Conservation (phyloP, 768 basidiomycete genomes). For the Dendrothele bispora region DNA sequence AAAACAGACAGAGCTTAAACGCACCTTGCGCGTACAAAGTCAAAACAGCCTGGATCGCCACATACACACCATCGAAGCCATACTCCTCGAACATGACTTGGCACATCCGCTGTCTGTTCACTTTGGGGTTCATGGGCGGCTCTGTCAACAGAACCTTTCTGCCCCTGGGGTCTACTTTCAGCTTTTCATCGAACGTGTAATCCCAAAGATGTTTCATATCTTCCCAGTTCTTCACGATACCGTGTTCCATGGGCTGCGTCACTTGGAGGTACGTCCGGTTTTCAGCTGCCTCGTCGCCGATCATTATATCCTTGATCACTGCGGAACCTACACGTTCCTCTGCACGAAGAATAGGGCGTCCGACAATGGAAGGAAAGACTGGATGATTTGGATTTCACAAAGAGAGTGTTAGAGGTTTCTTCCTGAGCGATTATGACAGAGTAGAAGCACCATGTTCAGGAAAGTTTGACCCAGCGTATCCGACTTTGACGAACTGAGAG, state of each 20-base stretch:
- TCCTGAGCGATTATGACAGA: neutral
- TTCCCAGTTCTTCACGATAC: conserved; percentile 98
- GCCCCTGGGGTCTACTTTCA: conserved; percentile 83
- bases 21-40: conserved; percentile 97
- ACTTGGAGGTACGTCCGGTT: conserved; percentile 95
- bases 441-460: conserved; percentile 75
- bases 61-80: conserved; percentile 92
- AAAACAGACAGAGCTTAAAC: conserved; percentile 23
- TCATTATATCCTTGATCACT: conserved; percentile 95
- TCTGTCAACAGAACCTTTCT: conserved; percentile 93
- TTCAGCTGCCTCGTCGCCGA: conserved; percentile 94
- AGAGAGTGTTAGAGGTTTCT: neutral
- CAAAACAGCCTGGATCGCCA: conserved; percentile 97
- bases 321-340: conserved; percentile 90
- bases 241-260: conserved; percentile 99
- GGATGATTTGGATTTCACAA: conserved; percentile 2
- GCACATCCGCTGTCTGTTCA: conserved; percentile 89
- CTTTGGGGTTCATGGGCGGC: conserved; percentile 98
- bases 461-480: conserved; percentile 92
- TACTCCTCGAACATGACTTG: conserved; percentile 99
- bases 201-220: conserved; percentile 99
- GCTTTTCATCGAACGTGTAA: conserved; percentile 97
- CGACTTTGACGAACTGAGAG: conserved; percentile 88
- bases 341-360: conserved; percentile 94
- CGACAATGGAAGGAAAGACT: conserved; percentile 98